A percentile compares a stretch with the other conserved stretches of the same genome.
phyloP scores from a whole-genome alignment of 352 stramenopile species.

The Phytopythium litorale region DNA sequence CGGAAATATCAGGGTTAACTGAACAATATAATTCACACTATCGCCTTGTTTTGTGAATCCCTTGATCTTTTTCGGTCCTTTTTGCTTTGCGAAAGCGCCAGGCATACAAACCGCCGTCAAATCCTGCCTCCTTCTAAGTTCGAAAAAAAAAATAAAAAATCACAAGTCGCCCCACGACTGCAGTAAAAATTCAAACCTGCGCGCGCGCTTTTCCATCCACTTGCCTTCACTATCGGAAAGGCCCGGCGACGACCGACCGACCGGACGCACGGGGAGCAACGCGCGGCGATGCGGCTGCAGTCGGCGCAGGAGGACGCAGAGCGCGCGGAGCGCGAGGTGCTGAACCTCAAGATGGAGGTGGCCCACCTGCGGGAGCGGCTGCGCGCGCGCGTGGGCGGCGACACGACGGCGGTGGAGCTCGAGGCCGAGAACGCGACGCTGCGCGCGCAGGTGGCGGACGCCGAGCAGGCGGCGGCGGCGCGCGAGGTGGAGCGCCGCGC shows the following conservation, averaged over 20 bases:
- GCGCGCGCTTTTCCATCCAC: background rate
- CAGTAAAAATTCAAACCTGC: background rate
- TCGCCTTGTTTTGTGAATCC: background rate
- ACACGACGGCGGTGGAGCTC: constrained; percentile 68
- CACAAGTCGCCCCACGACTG: no score
- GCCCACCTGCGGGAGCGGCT: constrained; percentile 72
- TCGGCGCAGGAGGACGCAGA: constrained; percentile 48
- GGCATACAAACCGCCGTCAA: background rate
- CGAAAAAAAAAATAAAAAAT: background rate
- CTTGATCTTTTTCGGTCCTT: background rate
- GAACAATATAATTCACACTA: no score
- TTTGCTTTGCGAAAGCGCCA: background rate
- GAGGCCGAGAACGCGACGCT: constrained; percentile 77
- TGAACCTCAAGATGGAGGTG: constrained; percentile 87
- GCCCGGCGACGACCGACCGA: background rate
- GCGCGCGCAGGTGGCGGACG: constrained; percentile 46
- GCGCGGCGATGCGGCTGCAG: constrained; percentile 24
- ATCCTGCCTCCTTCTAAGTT: background rate
- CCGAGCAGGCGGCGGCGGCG: constrained; percentile 37
- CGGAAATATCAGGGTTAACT: no score
- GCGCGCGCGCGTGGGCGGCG: constrained; percentile 63
- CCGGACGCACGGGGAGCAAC: background rate
- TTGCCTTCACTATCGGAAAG: background rate
- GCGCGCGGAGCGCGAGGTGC: constrained; percentile 56
- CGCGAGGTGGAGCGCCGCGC: constrained; percentile 37